Conservation (phyloP, 257 asterid genomes). For the Solanum sitiens region DNA sequence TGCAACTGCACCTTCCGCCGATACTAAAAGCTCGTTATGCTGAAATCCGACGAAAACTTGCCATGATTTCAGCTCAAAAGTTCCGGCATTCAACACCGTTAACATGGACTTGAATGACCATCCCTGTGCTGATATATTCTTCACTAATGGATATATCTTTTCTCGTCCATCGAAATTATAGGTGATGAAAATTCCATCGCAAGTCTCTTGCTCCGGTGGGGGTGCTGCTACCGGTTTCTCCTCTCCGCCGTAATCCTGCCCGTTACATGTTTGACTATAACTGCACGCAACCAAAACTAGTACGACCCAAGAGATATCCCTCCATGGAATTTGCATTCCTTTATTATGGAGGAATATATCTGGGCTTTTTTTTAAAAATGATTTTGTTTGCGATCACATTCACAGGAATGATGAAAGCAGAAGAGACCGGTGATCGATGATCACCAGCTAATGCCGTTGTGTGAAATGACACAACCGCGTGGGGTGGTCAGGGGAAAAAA, state of each 20-base stretch:
- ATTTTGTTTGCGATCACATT: not conserved
- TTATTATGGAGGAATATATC: not conserved
- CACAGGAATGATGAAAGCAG: not conserved
- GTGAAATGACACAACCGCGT: slow-evolving; percentile 23
- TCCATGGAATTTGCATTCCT: slow-evolving; percentile 35
- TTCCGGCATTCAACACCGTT: slow-evolving; percentile 47
- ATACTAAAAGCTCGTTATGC: slow-evolving; percentile 58
- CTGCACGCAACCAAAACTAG: slow-evolving; percentile 13
- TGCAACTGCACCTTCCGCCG: slow-evolving; percentile 63
- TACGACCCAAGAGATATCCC: slow-evolving; percentile 3
- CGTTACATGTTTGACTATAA: slow-evolving; percentile 2
- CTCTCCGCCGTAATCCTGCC: slow-evolving; percentile 37
- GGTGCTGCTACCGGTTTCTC: slow-evolving; percentile 24
- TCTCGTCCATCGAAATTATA: slow-evolving; percentile 63
- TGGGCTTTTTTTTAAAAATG: not conserved
- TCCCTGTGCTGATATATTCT: slow-evolving; percentile 71
- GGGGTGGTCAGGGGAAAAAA: slow-evolving; percentile 14
- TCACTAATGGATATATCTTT: slow-evolving; percentile 58
- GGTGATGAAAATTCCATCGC: slow-evolving; percentile 58
- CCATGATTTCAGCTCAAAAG: slow-evolving; percentile 63
- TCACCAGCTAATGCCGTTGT: slow-evolving; percentile 1
- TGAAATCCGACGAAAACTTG: slow-evolving; percentile 55
- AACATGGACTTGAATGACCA: slow-evolving; percentile 61
- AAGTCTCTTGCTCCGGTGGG: slow-evolving; percentile 31
- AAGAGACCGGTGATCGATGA: not conserved